Evolutionary conservation across 2,329 filamentous ascomycete species (phyloP), one percentile per base, ranked within the genome.

Genomic region (Zymoseptoria passerinii): DNA sequence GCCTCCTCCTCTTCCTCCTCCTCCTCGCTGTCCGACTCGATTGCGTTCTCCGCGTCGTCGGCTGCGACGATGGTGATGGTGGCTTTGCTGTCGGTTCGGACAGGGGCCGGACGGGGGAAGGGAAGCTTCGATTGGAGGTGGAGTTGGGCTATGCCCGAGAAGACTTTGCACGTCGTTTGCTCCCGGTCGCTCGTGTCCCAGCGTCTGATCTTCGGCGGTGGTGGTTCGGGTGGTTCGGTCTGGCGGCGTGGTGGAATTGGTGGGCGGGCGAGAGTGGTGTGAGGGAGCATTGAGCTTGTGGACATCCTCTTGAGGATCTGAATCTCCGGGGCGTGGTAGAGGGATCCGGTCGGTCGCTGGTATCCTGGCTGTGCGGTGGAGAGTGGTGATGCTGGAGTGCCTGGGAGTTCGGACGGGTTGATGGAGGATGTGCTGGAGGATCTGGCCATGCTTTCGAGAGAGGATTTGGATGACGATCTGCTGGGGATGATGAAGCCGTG

Each of bases 11-110:
- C 57, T 8, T 52, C 53, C 4, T 58, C 56, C 13, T 63, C 61
- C 27, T 60, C 55, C 19, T 67, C 65, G 40, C 61, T 61, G 53
- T 67, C 63, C 1, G 60, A 65, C 6, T 56, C 60, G 28, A 65
- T 62, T 10, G 64, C 64, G 44, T 35, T 28, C 29, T 56, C 53
- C 9, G 40, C 50, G n/a, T 52, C 50, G 23, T 10, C 4, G 19
- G 50, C n/a, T 13, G n/a, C 50, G 23, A 52, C n/a, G 10, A 52
- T 52, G 23, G 20, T 49, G 8, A 49, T 58, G 20, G 52, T 48
- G 49, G 58, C 53, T 18, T 61, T 55, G n/a, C 56, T 55, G 13
- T 59, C 53, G 20, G 29, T 58, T 44, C 13, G 35, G n/a, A 44
- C 35, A 13, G 35, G 35, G 5, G 10, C 13, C 10, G 35, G 35